Base-by-base conservation (phyloP, 2,329 filamentous ascomycete species). In the Didymella exigua region DNA sequence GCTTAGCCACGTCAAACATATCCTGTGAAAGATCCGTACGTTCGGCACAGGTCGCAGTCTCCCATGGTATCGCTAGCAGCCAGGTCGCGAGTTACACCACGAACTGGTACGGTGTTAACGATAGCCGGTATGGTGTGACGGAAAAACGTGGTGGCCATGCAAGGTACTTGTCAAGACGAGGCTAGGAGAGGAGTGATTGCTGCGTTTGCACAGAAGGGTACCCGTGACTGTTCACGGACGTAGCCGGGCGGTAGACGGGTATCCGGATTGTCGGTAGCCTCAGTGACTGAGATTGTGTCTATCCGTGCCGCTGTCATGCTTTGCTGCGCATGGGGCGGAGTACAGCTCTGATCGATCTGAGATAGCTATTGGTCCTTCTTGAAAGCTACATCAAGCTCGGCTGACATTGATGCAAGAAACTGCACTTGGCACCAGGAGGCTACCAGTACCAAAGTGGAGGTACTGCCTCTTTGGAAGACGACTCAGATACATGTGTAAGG, bases 11-110 rank as follows among this genome's bases (percentile, higher is more conserved):
- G 11, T 34, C 49, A n/a, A 52, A 52, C 49, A 26, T 41, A 16
- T n/a, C 49, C 49, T 33, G 27, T 52, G 5, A 24, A 24, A 5
- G 0, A 7, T 6, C 21, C 7, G 34, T 33, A 27, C 34, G 14
- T 37, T 26, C 34, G 33, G 16, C 40, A 52, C 41, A 45, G 48
- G 48, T 51, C 19, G 48, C 48, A 40, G 33, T 21, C 49, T 52
- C 34, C 48, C 49, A n/a, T 46, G 26, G 5, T 19, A 6, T 6
- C 5, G n/a, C 23, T 18, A 16, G 31, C 4, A 24, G 31, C 29
- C n/a, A 10, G 19, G 21, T 52, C n/a, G 23, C n/a, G 18, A 1
- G 34, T 45, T 13, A 16, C 41, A 51, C 49, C 7, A 14, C 9
- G 24, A 4, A 29, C n/a, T 18, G 40, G 18, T 18, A 21, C 8